Evolutionary conservation across 352 stramenopile species (phyloP), one percentile per base, ranked within the genome.

Genomic region (Pythium coloratum): DNA sequence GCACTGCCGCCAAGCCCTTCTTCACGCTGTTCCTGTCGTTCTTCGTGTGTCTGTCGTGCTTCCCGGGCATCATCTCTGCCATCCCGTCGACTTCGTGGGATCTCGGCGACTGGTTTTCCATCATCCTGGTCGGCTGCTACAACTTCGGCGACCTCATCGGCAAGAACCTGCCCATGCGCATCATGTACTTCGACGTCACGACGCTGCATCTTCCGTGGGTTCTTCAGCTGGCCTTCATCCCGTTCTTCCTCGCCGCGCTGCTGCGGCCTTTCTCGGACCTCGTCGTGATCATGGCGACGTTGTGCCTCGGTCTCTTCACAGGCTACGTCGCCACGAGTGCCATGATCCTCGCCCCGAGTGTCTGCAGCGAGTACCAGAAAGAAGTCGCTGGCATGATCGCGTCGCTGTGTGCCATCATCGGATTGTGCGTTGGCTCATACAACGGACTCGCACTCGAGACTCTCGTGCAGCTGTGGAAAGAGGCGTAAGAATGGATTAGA

Each of bases 41-140:
- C 65, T 91, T 91, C 62, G 75, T 92, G 14, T 92, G 84, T 47
- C 64, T 94, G 6, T 89, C 86, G 30, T 91, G 84, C 69, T 94
- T 92, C 63, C 86, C 86, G 3, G 86, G 86, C 53, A 80, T 94
- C 67, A 92, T 89, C 40, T 88, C 81, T 55, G 80, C 75, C 56
- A 82, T 92, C 42, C 79, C 75, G 24, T 92, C 84, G 12, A 84
- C 79, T 54, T 86, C 80, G 32, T 72, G 88, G 44, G 30, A 63
- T 12, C 59, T 92, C 26, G 80, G 71, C 13, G 80, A 89, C 69
- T 92, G 84, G 82, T 94, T 92, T 57, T 76, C 86, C 2, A 88
- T 94, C 49, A 73, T 94, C 0, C 65, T 92, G 16, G 85, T 92
- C 14, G 84, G 82, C 2, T 86, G 81, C 72, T 94, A 83, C 67